These are phyloP conservation scores for Citrullus colocynthis DNA, from an alignment of 306 rosid genomes.

Conservation along the genomic window DNA sequence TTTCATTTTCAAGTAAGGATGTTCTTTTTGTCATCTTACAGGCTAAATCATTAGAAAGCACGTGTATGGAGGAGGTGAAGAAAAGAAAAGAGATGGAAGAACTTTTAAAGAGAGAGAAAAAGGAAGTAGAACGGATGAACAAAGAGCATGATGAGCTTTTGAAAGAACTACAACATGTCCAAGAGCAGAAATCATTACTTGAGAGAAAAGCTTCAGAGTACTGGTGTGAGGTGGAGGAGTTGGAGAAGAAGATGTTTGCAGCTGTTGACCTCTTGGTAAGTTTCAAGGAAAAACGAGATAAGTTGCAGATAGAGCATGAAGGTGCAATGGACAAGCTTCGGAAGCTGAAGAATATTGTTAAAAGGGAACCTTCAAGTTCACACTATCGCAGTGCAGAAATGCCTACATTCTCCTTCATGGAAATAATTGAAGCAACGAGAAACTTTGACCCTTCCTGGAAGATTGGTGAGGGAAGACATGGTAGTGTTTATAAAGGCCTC, in stretches of 20 bases:
- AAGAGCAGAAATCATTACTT: conserved; percentile 36
- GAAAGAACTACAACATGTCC: conserved; percentile 31
- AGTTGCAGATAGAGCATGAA: conserved; percentile 35
- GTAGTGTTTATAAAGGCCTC: conserved; percentile 73
- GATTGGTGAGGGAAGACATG: conserved; percentile 78
- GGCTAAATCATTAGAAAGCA: conserved; percentile 47
- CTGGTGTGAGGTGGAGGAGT: conserved; percentile 29
- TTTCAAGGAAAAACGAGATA: conserved; percentile 72
- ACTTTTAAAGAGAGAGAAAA: conserved; percentile 26
- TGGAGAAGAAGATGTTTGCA: conserved; percentile 71
- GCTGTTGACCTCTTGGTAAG: conserved; percentile 69
- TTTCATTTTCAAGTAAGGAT: conserved; percentile 15
- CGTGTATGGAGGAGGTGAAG: conserved; percentile 33
- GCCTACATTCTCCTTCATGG: conserved; percentile 71
- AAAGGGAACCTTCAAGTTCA: conserved; percentile 22
- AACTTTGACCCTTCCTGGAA: conserved; percentile 87
- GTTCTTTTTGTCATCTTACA: conserved; percentile 21
- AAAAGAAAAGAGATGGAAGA: conserved; percentile 50
- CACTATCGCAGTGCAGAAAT: conserved; percentile 30
- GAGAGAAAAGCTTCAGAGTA: conserved; percentile 35
- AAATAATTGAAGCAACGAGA: conserved; percentile 73
- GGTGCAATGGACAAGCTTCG: conserved; percentile 38
- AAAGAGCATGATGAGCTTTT: conserved; percentile 28
- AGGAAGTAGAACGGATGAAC: conserved; percentile 36
- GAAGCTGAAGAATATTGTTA: conserved; percentile 28